Evolutionary conservation across 805 yeast species (phyloP).

Genomic region (Yarrowia alimentaria): DNA sequence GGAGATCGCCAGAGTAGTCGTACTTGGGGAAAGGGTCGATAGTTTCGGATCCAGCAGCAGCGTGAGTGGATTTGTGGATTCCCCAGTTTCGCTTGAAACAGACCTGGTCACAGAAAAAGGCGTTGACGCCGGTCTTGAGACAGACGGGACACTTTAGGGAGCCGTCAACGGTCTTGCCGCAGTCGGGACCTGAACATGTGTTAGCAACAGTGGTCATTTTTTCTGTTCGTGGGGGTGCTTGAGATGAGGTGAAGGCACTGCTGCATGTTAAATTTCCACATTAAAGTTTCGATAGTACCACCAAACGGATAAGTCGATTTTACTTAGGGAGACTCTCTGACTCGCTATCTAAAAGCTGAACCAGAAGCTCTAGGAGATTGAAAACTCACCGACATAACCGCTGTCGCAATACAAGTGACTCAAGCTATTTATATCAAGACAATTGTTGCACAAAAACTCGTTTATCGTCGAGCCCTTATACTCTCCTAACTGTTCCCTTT

Average conservation of each 20-base stretch:
- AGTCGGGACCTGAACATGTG: slow-evolving; percentile 71
- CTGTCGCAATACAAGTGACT: too few species aligned
- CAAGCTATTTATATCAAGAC: too few species aligned
- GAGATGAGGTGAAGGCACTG: not conserved
- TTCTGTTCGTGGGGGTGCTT: not conserved
- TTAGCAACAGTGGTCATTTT: slow-evolving; percentile 29
- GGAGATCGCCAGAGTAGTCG: slow-evolving; percentile 67
- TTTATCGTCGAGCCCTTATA: too few species aligned
- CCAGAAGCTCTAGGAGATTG: too few species aligned
- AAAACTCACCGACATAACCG: too few species aligned
- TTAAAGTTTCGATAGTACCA: too few species aligned
- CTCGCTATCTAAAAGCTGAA: too few species aligned
- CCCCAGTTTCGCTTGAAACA: slow-evolving; percentile 67
- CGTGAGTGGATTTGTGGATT: slow-evolving; percentile 71
- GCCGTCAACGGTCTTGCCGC: slow-evolving; percentile 71
- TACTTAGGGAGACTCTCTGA: too few species aligned
- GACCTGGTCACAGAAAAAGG: slow-evolving; percentile 74
- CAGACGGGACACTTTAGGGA: slow-evolving; percentile 93
- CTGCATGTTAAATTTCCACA: too few species aligned
- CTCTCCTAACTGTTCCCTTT: too few species aligned
- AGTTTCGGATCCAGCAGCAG: slow-evolving; percentile 47
- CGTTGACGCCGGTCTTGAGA: slow-evolving; percentile 61
- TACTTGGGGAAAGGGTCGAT: slow-evolving; percentile 87
- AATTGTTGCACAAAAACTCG: too few species aligned
- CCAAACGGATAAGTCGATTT: too few species aligned